Base-by-base conservation (phyloP, 495 filamentous ascomycete species). In the Letharia columbiana region DNA sequence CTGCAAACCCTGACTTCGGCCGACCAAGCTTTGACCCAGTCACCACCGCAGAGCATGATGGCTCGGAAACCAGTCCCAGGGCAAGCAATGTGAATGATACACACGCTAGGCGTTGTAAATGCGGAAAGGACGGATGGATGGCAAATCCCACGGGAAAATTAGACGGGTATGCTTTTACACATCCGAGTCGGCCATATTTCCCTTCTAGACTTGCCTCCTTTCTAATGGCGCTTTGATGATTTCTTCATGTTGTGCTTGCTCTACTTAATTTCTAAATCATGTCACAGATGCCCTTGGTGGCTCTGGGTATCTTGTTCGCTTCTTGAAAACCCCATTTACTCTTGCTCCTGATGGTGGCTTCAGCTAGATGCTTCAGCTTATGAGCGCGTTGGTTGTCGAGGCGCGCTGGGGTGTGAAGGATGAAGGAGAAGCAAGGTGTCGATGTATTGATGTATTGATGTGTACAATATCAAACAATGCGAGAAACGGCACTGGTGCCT, bases 11-110 rank as follows among this genome's bases (percentile, higher is more conserved):
- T 74, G n/a, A 69, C 60, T 35, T 63, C 73, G 35, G 61, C 70
- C 33, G 72, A 73, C 39, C 72, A 74, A 54, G 63, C 69, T 23
- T 66, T 77, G n/a, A 60, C 42, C 23, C 74, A 72, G n/a, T 70
- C 75, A 5, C 71, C 74, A 47, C 70, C 77, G 17, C 68, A 73
- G n/a, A 78, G 71, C 49, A 69, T 72, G 4, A 71, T 79, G 42
- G 74, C 69, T 59, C 75, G 78, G 49, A 83, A 81, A 66, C 80
- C 80, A 33, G 71, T 73, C 44, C 62, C 71, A n/a, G 71, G 71
- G 58, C 71, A 73, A 62, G 71, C 71, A 1, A 71, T 73, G 62
- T 73, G 41, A 69, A 60, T 4, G 45, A 40, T 52, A n/a, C 50
- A 61, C 17, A n/a, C 35, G 42, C 33, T 35, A 56, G 54, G 18